Conservation (phyloP, 2,329 filamentous ascomycete genomes). For the Microdochium trichocladiopsis region DNA sequence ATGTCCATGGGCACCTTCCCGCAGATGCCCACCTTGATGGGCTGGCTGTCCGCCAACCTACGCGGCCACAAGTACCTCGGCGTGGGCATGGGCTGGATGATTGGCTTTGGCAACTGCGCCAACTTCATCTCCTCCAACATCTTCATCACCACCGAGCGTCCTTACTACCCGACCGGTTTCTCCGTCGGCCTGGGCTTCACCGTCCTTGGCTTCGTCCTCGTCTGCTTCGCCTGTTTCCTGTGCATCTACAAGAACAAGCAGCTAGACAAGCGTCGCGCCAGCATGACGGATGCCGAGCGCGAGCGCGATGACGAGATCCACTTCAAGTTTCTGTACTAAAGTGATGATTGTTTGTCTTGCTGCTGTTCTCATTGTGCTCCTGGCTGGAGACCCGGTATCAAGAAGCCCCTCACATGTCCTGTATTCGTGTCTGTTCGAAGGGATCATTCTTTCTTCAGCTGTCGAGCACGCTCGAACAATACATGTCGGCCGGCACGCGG, state of each 20-base stretch:
- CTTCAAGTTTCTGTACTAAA: constrained; percentile 16
- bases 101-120: constrained; percentile 35
- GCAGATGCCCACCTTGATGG: constrained; percentile 18
- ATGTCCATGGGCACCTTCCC: constrained; percentile 19
- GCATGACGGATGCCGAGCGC: constrained; percentile 12
- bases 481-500: too few species aligned
- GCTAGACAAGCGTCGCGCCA: constrained; percentile 9
- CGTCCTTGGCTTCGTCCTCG: constrained; percentile 11
- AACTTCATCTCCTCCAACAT: constrained; percentile 32
- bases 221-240: constrained; percentile 5
- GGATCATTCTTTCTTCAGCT: too few species aligned
- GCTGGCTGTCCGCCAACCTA: constrained; percentile 31
- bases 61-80: constrained; percentile 29
- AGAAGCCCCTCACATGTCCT: too few species aligned
- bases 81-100: constrained; percentile 30
- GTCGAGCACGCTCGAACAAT: too few species aligned
- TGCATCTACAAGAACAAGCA: constrained; percentile 9
- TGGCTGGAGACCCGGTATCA: too few species aligned
- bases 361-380: background rate
- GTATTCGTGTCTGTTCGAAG: too few species aligned
- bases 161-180: constrained; percentile 28
- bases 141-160: constrained; percentile 28
- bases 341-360: background rate
- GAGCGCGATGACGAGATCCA: constrained; percentile 13
- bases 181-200: constrained; percentile 24